Evolutionary conservation across 2,329 filamentous ascomycete species (phyloP).

Genomic region (Moelleriella libera): DNA sequence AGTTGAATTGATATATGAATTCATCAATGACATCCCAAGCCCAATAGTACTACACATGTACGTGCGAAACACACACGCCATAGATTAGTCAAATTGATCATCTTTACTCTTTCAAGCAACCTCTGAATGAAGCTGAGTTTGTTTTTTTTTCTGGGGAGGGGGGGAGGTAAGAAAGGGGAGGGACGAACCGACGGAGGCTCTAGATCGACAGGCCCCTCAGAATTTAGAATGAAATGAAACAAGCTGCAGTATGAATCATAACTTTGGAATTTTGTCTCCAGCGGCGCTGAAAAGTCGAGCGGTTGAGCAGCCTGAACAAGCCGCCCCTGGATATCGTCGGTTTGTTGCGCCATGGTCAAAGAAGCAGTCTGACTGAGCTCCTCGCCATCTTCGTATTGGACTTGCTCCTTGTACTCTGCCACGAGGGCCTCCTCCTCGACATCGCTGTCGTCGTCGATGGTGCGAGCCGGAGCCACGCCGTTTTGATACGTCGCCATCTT

Average conservation of each 20-base stretch:
- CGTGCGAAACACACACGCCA: background rate
- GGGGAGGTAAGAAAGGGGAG: slow-evolving; percentile 9
- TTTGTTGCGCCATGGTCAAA: slow-evolving; percentile 55
- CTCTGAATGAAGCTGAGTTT: too few species aligned
- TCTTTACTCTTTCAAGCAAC: too few species aligned
- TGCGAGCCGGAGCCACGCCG: slow-evolving; percentile 43
- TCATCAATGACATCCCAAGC: slow-evolving; percentile 99
- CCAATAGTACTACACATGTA: slow-evolving; percentile 72
- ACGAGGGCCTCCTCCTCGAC: slow-evolving; percentile 92
- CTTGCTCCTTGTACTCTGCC: slow-evolving; percentile 91
- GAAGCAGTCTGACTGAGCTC: slow-evolving; percentile 63
- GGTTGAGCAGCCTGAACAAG: slow-evolving; percentile 85
- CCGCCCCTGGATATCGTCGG: slow-evolving; percentile 86
- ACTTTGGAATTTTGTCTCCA: slow-evolving; percentile 95
- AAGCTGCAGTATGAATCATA: slow-evolving; percentile 99
- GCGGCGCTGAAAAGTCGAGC: slow-evolving; percentile 85
- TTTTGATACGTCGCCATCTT: slow-evolving; percentile 50
- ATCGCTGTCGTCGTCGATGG: slow-evolving; percentile 72
- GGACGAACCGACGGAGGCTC: slow-evolving; percentile 80
- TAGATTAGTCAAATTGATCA: background rate
- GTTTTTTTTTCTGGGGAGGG: background rate
- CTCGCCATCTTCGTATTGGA: slow-evolving; percentile 81
- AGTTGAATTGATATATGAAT: slow-evolving; percentile 99
- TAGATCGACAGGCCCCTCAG: slow-evolving; percentile 93
- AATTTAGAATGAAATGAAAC: slow-evolving; percentile 99